These are phyloP conservation scores for Yamadazyma siamensis DNA, from an alignment of 1,139 yeast genomes.

Conservation along the genomic window DNA sequence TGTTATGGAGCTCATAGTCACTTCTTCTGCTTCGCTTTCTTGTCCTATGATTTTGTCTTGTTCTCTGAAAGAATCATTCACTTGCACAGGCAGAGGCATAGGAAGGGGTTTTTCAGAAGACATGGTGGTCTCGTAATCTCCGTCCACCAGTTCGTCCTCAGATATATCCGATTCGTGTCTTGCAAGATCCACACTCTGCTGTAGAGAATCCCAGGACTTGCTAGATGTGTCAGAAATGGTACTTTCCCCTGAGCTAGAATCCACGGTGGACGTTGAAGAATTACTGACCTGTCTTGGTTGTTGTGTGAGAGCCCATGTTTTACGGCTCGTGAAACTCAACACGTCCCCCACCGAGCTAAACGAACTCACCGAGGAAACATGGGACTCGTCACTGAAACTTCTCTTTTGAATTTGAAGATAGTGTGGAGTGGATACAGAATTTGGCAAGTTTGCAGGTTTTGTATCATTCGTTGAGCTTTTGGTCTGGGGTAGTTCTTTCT, in stretches of 20 bases:
- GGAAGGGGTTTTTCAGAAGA: constrained; percentile 5
- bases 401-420: constrained; percentile 25
- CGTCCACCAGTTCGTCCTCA: constrained; percentile 5
- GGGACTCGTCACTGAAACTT: constrained; percentile 38
- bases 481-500: constrained; percentile 8
- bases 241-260: constrained; percentile 7
- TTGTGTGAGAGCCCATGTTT: constrained; percentile 2
- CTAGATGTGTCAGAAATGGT: constrained; percentile 9
- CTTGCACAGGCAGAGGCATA: constrained; percentile 1
- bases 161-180: constrained; percentile 12
- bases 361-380: constrained; percentile 36
- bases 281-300: constrained; percentile 7
- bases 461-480: constrained; percentile 12
- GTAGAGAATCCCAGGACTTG: constrained; percentile 35
- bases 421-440: constrained; percentile 4
- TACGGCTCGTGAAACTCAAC: constrained; percentile 17
- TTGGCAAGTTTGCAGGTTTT: constrained; percentile 7
- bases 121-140: constrained; percentile 3
- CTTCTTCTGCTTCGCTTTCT: constrained; percentile 12
- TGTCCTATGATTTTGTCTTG: constrained; percentile 1
- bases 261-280: constrained; percentile 4
- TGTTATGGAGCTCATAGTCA: constrained; percentile 6
- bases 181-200: constrained; percentile 30
- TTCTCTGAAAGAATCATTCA: not conserved
- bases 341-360: constrained; percentile 37